Conservation (phyloP, 2,329 filamentous ascomycete species). For the Lachnum nothofagi region DNA sequence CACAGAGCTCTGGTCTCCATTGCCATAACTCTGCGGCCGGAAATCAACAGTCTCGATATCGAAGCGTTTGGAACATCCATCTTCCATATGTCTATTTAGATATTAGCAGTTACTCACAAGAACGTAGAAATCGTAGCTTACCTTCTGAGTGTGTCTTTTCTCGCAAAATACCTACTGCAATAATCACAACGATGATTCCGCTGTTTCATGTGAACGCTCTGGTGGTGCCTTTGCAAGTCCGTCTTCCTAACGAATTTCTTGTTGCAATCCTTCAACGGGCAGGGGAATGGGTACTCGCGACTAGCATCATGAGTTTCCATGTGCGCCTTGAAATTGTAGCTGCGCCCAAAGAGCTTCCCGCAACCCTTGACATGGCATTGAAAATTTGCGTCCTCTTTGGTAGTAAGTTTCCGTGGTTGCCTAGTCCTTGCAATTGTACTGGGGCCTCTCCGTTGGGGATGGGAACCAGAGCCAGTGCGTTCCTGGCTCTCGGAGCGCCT, state of each 20-base stretch:
- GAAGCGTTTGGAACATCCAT: conserved; percentile 67
- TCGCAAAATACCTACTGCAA: conserved; percentile 67
- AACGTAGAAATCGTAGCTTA: conserved; percentile 31
- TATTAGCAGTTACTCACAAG: neutral
- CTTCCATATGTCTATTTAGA: conserved; percentile 62
- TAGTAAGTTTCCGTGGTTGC: conserved; percentile 50
- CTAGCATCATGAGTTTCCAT: conserved; percentile 76
- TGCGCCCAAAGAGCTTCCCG: conserved; percentile 72
- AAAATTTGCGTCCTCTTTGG: conserved; percentile 65
- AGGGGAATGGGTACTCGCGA: conserved; percentile 66
- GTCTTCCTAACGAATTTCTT: conserved; percentile 80
- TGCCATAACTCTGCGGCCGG: conserved; percentile 25
- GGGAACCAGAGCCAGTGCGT: conserved; percentile 13
- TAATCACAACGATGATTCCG: conserved; percentile 65
- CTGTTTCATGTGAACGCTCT: conserved; percentile 68
- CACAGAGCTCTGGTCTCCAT: conserved; percentile 14
- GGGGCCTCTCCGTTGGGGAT: conserved; percentile 16
- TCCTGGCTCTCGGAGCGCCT: conserved; percentile 27
- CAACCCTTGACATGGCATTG: conserved; percentile 65
- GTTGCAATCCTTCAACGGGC: conserved; percentile 58
- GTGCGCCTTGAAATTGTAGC: conserved; percentile 83
- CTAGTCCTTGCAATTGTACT: conserved; percentile 28
- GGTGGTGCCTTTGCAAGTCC: conserved; percentile 61
- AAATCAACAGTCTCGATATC: conserved; percentile 33
- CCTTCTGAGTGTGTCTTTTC: conserved; percentile 80